Evolutionary conservation across 805 yeast genomes (phyloP).

Genomic region (Sugiyamaella valdiviana): DNA sequence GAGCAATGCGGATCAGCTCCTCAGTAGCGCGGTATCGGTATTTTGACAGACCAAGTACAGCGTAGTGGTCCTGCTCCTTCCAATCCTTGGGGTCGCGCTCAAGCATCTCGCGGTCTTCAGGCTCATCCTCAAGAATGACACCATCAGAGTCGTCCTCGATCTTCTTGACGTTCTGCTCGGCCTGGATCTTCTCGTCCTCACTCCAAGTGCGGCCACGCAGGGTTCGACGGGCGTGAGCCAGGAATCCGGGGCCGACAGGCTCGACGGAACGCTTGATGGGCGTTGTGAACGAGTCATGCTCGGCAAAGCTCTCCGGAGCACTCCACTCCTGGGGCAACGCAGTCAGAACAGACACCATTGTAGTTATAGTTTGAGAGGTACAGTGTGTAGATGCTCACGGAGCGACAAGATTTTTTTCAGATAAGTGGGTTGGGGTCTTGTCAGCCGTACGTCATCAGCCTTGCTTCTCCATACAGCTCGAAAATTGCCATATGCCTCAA

Average conservation of each 20-base stretch:
- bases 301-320: slow-evolving; percentile 25
- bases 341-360: slow-evolving; percentile 19
- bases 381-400: background rate
- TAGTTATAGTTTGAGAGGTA: background rate
- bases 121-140: slow-evolving; percentile 49
- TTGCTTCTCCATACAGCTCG: too few relatives aligned
- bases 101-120: slow-evolving; percentile 75
- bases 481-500: too few relatives aligned
- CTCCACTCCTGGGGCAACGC: slow-evolving; percentile 25
- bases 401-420: background rate
- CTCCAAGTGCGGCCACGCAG: slow-evolving; percentile 98
- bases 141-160: slow-evolving; percentile 53
- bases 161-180: slow-evolving; percentile 72
- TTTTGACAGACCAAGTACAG: slow-evolving; percentile 88
- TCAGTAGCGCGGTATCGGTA: slow-evolving; percentile 87
- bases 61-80: slow-evolving; percentile 94
- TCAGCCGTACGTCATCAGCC: background rate
- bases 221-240: slow-evolving; percentile 95
- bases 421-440: background rate
- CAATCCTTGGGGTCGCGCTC: slow-evolving; percentile 95
- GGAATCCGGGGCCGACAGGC: slow-evolving; percentile 93
- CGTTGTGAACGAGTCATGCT: slow-evolving; percentile 25
- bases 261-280: slow-evolving; percentile 61
- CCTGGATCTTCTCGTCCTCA: slow-evolving; percentile 90
- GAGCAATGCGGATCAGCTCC: slow-evolving; percentile 92